These are phyloP conservation scores for Talaromyces sp. DNA, from an alignment of 2,329 filamentous ascomycete genomes.

Conservation along the genomic window DNA sequence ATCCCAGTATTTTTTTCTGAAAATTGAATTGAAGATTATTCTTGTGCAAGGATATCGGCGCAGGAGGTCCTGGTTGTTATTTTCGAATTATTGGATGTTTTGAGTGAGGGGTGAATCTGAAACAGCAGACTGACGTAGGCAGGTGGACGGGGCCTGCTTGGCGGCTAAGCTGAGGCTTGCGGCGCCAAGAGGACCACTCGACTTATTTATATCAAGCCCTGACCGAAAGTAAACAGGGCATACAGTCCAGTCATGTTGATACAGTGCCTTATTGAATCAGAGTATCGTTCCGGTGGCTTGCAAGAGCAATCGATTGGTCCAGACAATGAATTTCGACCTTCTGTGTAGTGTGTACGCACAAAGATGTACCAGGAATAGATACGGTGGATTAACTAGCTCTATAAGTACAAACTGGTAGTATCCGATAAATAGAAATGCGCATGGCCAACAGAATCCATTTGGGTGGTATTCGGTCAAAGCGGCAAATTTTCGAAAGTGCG, in stretches of 20 bases:
- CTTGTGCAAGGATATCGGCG: neutral
- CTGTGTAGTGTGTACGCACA: neutral
- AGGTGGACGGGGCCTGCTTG: too few species aligned
- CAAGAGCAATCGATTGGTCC: neutral
- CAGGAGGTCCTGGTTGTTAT: neutral
- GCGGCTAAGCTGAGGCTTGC: slow-evolving; percentile 7
- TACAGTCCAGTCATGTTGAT: neutral
- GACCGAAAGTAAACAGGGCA: neutral
- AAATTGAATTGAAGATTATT: neutral
- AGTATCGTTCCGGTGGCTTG: neutral
- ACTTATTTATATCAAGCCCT: neutral
- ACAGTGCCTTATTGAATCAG: neutral
- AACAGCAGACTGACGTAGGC: slow-evolving; percentile 22
- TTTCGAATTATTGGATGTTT: slow-evolving; percentile 12
- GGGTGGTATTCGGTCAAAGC: neutral
- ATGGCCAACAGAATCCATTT: neutral
- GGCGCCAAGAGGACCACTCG: slow-evolving; percentile 10
- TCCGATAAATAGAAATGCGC: neutral
- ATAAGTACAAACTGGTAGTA: neutral
- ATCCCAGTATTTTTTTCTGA: neutral
- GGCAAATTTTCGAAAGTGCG: neutral
- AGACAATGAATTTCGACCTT: neutral
- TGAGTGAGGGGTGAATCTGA: slow-evolving; percentile 20
- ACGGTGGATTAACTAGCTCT: neutral
- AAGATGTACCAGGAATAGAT: neutral